Percentiles rank a stretch among this genome's conserved stretches.
phyloP scores from a whole-genome alignment of 257 asterid species.

The Gentiana dahurica region DNA sequence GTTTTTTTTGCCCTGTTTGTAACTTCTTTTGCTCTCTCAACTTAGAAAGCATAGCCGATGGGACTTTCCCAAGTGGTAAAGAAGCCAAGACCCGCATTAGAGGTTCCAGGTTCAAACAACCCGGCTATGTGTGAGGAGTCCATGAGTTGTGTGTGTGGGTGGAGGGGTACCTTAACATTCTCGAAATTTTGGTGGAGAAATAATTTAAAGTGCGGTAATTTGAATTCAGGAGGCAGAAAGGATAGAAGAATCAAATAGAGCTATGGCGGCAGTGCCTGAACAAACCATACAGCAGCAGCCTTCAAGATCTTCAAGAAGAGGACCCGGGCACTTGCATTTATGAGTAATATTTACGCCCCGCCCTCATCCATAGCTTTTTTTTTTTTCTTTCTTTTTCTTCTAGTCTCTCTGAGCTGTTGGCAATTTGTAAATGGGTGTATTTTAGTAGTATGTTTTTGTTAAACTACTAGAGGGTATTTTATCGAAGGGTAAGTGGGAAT shows the following conservation, averaged over 20 bases:
- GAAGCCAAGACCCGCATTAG: too few species aligned
- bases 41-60: neutral
- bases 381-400: slow-evolving; percentile 15
- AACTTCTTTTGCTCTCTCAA: neutral
- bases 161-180: neutral
- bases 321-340: slow-evolving; percentile 55
- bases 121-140: too few species aligned
- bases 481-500: slow-evolving; percentile 14
- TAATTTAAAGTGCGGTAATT: neutral
- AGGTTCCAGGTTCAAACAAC: too few species aligned
- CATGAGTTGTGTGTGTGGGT: too few species aligned
- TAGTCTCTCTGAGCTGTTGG: slow-evolving; percentile 8
- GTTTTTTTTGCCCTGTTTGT: slow-evolving; percentile 7
- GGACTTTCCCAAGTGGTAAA: too few species aligned
- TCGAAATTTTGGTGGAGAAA: neutral
- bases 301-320: slow-evolving; percentile 55
- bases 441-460: slow-evolving; percentile 43
- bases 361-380: neutral
- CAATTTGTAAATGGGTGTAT: slow-evolving; percentile 67
- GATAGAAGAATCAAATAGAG: slow-evolving; percentile 46
- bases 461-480: slow-evolving; percentile 15
- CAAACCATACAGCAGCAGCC: slow-evolving; percentile 49
- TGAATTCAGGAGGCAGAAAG: slow-evolving; percentile 53
- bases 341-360: slow-evolving; percentile 15
- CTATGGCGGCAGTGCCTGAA: slow-evolving; percentile 33